Evolutionary conservation across 164 flowering plant genomes (phyloP).

Genomic region (Cinnamomum micranthum): DNA sequence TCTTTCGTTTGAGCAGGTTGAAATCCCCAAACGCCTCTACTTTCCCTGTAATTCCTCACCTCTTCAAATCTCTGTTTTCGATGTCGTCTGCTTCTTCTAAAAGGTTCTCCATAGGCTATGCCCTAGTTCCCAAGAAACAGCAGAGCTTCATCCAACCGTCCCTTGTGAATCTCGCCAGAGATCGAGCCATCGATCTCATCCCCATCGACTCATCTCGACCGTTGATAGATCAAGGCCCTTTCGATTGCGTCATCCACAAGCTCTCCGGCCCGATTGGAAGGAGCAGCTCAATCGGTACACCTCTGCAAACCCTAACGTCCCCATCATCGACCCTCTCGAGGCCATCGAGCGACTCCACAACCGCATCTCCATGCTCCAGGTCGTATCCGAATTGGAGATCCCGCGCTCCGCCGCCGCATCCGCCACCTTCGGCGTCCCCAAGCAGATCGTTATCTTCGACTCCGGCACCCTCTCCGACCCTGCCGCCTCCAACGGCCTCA

Average conservation of each 20-base stretch:
- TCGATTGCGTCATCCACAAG: conserved; percentile 41
- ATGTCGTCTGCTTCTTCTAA: conserved; percentile 3
- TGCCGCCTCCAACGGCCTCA: conserved; percentile 31
- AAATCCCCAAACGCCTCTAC: too few relatives aligned
- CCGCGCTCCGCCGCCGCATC: conserved; percentile 6
- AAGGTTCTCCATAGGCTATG: conserved; percentile 36
- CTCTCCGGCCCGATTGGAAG: conserved; percentile 32
- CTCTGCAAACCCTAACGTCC: conserved; percentile 19
- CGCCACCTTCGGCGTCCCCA: conserved; percentile 69
- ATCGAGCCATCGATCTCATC: conserved; percentile 34
- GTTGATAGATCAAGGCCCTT: conserved; percentile 39
- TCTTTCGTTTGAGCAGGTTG: too few relatives aligned
- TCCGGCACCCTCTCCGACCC: conserved; percentile 27
- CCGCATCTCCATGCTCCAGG: conserved; percentile 82
- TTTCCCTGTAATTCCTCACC: too few relatives aligned
- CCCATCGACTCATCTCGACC: conserved; percentile 25
- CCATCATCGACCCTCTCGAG: conserved; percentile 30
- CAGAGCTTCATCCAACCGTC: conserved; percentile 36
- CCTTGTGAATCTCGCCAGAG: conserved; percentile 26
- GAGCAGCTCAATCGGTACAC: conserved; percentile 23
- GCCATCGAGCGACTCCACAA: conserved; percentile 41
- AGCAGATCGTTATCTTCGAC: conserved; percentile 57
- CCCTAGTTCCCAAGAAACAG: conserved; percentile 37
- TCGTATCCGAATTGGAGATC: conserved; percentile 48
- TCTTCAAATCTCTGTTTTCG: neutral